Evolutionary conservation across 2,329 filamentous ascomycete species (phyloP), one percentile per base, ranked within the genome.

Genomic region (Aureobasidium sp.): DNA sequence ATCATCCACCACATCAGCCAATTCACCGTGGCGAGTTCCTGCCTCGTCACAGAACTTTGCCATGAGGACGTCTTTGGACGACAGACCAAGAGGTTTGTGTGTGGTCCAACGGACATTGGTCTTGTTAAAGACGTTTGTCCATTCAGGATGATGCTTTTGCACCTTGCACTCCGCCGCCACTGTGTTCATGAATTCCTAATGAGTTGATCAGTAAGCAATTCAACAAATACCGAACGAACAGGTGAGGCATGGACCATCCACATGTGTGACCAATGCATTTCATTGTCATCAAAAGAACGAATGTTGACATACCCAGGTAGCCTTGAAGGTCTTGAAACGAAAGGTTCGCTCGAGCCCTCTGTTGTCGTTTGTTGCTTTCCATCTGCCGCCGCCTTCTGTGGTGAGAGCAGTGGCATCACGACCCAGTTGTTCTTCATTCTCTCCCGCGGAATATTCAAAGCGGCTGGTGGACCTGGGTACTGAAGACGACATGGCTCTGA

Each of bases 61-160:
- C 72, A 90, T 80, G 41, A 77, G 68, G 32, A 87, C 73, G 69
- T 90, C 87, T 68, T 84, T 84, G 25, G 74, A 73, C 0, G 85
- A 87, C n/a, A 91, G 74, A 1, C 88, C 87, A 8, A 77, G 74
- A 0, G 86, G 87, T 62, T 75, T 81, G 70, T 90, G 88, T 1
- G 87, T 90, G 10, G 86, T 90, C 88, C 87, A 90, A 51, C 85
- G 82, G 64, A 91, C 83, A 67, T 85, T 85, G 0, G 84, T 83
- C 6, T 82, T 86, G 70, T 88, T 90, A 74, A 87, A 90, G 9
- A 88, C 86, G 69, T 91, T 90, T 2, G 85, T 86, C 87, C 87
- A 90, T 71, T 90, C 87, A 0, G 88, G 87, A 68, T 91, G 88
- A 70, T 91, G 88, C 67, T 84, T 87, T 68, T 82, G 80, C 41